A percentile compares a stretch with the other conserved stretches of the same genome.
Conservation (phyloP, 495 filamentous ascomycete genomes). For the Lophiotrema nucula region DNA sequence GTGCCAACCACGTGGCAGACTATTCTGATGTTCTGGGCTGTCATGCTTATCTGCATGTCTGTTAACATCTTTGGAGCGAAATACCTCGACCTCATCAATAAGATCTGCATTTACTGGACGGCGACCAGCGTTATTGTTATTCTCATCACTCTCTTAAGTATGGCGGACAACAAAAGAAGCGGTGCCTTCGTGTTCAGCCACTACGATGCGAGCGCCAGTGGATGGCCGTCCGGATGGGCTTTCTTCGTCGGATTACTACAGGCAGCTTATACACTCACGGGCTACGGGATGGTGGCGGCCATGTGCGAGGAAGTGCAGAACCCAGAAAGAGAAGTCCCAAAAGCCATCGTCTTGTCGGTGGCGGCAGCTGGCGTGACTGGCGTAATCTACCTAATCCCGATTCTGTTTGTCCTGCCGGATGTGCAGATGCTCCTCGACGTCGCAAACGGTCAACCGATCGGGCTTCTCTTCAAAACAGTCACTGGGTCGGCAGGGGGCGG, state of each 20-base stretch:
- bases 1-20: constrained; percentile 63
- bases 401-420: constrained; percentile 62
- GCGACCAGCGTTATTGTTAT: constrained; percentile 60
- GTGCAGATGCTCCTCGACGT: constrained; percentile 51
- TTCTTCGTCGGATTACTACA: constrained; percentile 55
- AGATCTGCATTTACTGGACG: constrained; percentile 68
- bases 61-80: constrained; percentile 59
- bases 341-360: constrained; percentile 59
- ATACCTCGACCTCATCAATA: constrained; percentile 64
- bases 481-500: constrained; percentile 63
- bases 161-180: constrained; percentile 53
- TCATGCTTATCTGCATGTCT: constrained; percentile 56
- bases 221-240: constrained; percentile 56
- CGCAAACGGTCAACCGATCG: constrained; percentile 59
- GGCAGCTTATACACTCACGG: constrained; percentile 58
- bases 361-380: constrained; percentile 59
- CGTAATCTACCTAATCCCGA: constrained; percentile 59
- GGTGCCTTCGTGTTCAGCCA: constrained; percentile 61
- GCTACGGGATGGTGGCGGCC: constrained; percentile 60
- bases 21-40: constrained; percentile 63
- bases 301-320: constrained; percentile 51
- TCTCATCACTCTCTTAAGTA: constrained; percentile 56
- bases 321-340: constrained; percentile 57
- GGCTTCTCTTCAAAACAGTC: constrained; percentile 56
- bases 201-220: constrained; percentile 57